Conservation (phyloP, 208 protist species). For the Acanthamoeba quina region DNA sequence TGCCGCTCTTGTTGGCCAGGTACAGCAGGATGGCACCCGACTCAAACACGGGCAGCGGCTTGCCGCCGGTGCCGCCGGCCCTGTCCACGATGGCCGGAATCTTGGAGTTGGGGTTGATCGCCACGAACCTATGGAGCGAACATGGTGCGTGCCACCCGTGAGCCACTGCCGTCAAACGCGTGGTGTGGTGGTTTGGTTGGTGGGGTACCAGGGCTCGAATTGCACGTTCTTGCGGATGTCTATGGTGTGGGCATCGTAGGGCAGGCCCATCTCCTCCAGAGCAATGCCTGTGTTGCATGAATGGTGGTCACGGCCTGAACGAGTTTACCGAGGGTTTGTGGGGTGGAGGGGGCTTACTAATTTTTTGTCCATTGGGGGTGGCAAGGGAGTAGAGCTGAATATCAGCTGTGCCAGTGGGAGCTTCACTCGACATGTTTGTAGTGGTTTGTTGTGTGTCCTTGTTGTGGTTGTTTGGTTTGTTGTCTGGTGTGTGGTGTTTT, state of each 20-base stretch:
- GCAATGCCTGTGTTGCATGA: constrained; percentile 44
- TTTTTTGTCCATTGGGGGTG: constrained; percentile 85
- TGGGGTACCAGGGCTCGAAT: constrained; percentile 59
- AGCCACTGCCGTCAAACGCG: too few relatives aligned
- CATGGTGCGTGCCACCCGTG: neutral
- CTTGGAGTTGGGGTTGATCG: constrained; percentile 90
- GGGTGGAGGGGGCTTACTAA: neutral
- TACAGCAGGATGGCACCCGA: constrained; percentile 89
- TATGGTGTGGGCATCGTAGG: constrained; percentile 82
- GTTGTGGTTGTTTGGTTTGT: too few relatives aligned
- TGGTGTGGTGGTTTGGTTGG: too few relatives aligned
- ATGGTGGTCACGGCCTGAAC: neutral
- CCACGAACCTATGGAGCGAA: constrained; percentile 78
- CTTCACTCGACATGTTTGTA: constrained; percentile 48
- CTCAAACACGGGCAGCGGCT: constrained; percentile 89
- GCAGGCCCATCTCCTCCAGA: constrained; percentile 82
- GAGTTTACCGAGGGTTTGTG: neutral
- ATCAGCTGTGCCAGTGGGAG: neutral
- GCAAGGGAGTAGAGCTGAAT: constrained; percentile 80
- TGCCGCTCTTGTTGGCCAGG: constrained; percentile 88
- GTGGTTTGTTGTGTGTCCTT: neutral
- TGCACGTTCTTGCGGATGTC: constrained; percentile 80
- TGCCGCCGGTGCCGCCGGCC: constrained; percentile 29
- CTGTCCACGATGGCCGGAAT: constrained; percentile 89
- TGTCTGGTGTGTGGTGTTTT: too few relatives aligned